Conservation (phyloP, 2,329 filamentous ascomycete species). For the Diplodia intermedia region DNA sequence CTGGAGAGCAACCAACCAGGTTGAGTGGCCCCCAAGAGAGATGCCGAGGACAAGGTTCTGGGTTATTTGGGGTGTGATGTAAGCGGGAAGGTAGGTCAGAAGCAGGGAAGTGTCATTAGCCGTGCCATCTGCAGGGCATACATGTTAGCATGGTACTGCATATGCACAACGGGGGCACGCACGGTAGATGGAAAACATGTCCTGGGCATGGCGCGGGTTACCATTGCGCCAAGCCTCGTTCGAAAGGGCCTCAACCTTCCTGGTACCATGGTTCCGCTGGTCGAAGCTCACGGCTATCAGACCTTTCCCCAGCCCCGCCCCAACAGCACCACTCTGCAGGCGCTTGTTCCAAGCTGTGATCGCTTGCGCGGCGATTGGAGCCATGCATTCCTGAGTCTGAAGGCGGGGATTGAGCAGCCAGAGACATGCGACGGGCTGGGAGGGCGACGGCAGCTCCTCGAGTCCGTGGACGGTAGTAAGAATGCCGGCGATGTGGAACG, state of each 20-base stretch:
- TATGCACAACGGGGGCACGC: conserved; percentile 45
- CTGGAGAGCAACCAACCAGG: conserved; percentile 81
- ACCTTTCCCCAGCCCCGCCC: conserved; percentile 53
- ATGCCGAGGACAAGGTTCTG: conserved; percentile 81
- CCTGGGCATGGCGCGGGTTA: conserved; percentile 82
- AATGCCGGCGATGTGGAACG: conserved; percentile 77
- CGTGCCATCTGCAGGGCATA: conserved; percentile 62
- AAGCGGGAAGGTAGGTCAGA: conserved; percentile 79
- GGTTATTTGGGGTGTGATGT: conserved; percentile 67
- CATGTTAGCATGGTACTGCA: conserved; percentile 32
- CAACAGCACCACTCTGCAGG: conserved; percentile 41
- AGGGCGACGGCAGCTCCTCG: conserved; percentile 66
- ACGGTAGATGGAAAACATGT: conserved; percentile 85
- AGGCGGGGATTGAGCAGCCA: conserved; percentile 89
- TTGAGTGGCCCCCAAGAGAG: conserved; percentile 84
- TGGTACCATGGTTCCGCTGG: conserved; percentile 87
- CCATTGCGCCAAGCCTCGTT: conserved; percentile 83
- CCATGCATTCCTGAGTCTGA: conserved; percentile 75
- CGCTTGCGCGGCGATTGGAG: conserved; percentile 70
- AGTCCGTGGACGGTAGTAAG: conserved; percentile 82
- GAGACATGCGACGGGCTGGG: conserved; percentile 72
- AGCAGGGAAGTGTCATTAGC: conserved; percentile 76
- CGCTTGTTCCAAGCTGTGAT: conserved; percentile 71
- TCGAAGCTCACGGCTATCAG: conserved; percentile 87
- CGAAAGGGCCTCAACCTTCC: conserved; percentile 69